Base-by-base conservation (phyloP, 495 filamentous ascomycete species). In the Cladorrhinum samala region DNA sequence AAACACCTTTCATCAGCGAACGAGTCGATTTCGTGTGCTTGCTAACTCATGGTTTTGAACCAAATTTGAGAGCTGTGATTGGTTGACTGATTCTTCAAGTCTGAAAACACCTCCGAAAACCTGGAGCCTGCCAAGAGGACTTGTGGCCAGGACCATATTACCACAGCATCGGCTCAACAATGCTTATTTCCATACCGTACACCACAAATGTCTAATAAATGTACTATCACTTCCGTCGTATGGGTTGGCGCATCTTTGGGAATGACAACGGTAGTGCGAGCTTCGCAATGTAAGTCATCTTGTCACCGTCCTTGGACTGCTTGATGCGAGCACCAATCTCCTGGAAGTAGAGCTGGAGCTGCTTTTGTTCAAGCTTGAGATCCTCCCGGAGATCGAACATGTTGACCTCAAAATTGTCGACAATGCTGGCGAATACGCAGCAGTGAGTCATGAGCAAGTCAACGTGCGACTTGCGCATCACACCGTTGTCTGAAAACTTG, bases 211-310 rank as follows among this genome's bases (percentile, higher is more conserved):
- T 45, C 17, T 13, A 17, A 27, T 47, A n/a, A n/a, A 25, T 23
- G 30, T 9, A 19, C 14, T 18, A 2, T 33, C 24, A 47, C 24
- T 17, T 25, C 17, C 24, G 21, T 16, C 45, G 45, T 33, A 11
- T 25, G 4, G 44, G 49, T 38, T 58, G 58, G n/a, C 65, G 62
- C 38, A 68, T 59, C 71, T 82, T 86, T 0, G 93, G 93, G 63
- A 97, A 96, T 51, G 85, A 79, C 51, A 96, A 70, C 1, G 94
- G 94, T 48, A 96, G 60, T 55, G 75, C 83, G 57, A 98, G 72
- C 51, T 80, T 77, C 14, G 88, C 91, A 42, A 80, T 76, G 50
- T 85, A 77, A 19, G 77, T 75, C 33, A 69, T 62, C 52, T 71
- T 70, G 53, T 81, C 77, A 9, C 59, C 73, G 20, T 77, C 74